Conservation (phyloP, 2,329 filamentous ascomycete genomes). For the Aspergillus sp. region DNA sequence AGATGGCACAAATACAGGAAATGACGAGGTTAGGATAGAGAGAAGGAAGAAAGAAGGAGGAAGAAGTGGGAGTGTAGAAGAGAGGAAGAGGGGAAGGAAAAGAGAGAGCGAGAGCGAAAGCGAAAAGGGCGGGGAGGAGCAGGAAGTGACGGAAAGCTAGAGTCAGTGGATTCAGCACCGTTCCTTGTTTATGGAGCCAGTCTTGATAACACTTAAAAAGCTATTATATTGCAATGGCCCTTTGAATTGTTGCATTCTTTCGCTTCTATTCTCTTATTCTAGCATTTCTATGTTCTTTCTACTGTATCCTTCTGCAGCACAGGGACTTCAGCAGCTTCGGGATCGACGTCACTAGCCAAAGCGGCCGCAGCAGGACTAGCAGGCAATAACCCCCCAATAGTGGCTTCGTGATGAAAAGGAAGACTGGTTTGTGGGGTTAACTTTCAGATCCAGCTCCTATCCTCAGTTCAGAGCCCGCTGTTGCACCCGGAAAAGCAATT, state of each 20-base stretch:
- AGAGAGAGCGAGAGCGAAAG: slow-evolving; percentile 5
- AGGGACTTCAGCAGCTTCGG: background rate
- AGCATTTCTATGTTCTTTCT: background rate
- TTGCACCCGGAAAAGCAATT: too few relatives aligned
- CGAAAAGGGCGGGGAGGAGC: slow-evolving; percentile 8
- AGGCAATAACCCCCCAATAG: slow-evolving; percentile 4
- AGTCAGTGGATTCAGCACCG: background rate
- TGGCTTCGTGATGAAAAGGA: background rate
- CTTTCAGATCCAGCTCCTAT: too few relatives aligned
- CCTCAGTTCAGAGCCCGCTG: too few relatives aligned
- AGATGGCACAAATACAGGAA: background rate
- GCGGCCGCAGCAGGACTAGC: background rate
- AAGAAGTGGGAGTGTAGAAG: slow-evolving; percentile 2
- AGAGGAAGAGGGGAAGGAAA: slow-evolving; percentile 5
- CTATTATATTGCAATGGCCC: too few relatives aligned
- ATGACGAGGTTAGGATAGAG: background rate
- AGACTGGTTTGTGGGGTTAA: too few relatives aligned
- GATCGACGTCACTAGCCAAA: background rate
- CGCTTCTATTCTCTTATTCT: background rate
- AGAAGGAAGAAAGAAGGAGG: slow-evolving; percentile 1
- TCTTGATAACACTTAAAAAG: background rate
- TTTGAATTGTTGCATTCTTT: background rate
- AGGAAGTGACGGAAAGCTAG: slow-evolving; percentile 6
- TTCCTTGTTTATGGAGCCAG: background rate
- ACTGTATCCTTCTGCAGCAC: background rate